phyloP scores from a whole-genome alignment of 2,329 filamentous ascomycete genomes.

The Cytospora piceae region DNA sequence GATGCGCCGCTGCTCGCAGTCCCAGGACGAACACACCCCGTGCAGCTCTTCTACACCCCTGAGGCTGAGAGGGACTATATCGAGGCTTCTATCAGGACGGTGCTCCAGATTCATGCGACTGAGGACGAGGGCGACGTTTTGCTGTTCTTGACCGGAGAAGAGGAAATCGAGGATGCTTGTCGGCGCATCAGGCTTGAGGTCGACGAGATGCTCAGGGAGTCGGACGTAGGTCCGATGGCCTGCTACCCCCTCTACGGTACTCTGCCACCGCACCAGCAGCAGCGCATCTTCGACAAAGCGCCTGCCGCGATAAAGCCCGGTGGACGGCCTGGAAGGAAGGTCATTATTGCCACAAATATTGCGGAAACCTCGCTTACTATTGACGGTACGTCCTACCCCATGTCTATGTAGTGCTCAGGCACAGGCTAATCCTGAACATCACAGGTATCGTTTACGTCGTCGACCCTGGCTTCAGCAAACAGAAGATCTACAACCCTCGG shows the following conservation, averaged over 20 bases:
- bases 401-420: neutral
- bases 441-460: constrained; percentile 88
- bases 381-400: constrained; percentile 63
- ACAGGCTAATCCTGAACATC: constrained; percentile 1
- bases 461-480: constrained; percentile 98
- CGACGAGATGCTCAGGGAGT: constrained; percentile 89
- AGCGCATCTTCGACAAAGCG: constrained; percentile 91
- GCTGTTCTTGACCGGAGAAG: constrained; percentile 94
- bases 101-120: constrained; percentile 93
- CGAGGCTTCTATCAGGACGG: constrained; percentile 90
- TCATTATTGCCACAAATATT: constrained; percentile 95
- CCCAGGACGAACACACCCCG: constrained; percentile 91
- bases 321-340: constrained; percentile 88
- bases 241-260: constrained; percentile 95
- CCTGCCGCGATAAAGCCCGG: constrained; percentile 73
- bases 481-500: constrained; percentile 98
- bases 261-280: constrained; percentile 88
- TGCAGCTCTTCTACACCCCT: constrained; percentile 98
- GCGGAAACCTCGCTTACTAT: constrained; percentile 97
- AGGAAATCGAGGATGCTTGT: constrained; percentile 96
- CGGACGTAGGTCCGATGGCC: constrained; percentile 84
- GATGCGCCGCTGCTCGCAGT: constrained; percentile 92
- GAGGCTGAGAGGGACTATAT: constrained; percentile 97
- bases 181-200: constrained; percentile 89
- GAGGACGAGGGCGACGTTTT: constrained; percentile 92